Evolutionary conservation across 2,329 filamentous ascomycete species (phyloP).

Genomic region (Colletotrichum neosansevieriae): DNA sequence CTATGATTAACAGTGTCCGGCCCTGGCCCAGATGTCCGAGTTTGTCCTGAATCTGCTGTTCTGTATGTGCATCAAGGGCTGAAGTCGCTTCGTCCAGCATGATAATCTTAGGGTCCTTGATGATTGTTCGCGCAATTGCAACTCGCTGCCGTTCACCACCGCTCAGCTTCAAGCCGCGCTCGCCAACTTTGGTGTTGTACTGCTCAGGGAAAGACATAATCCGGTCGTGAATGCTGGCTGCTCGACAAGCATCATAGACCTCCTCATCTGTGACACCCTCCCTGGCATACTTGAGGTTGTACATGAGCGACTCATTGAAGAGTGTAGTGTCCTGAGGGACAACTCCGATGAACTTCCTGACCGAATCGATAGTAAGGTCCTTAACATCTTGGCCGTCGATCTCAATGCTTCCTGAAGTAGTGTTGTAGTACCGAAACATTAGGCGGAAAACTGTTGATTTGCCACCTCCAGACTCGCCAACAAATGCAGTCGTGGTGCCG

Average conservation of each 20-base stretch:
- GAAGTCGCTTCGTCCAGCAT: conserved; percentile 95
- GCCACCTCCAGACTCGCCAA: conserved; percentile 95
- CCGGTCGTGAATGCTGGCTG: conserved; percentile 92
- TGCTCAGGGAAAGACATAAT: conserved; percentile 89
- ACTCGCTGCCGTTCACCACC: conserved; percentile 95
- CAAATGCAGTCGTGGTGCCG: conserved; percentile 94
- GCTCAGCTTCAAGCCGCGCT: conserved; percentile 86
- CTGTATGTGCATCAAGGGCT: conserved; percentile 90
- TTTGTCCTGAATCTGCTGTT: conserved; percentile 91
- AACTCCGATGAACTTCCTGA: conserved; percentile 91
- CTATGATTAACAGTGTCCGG: conserved; percentile 94
- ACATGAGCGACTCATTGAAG: conserved; percentile 96
- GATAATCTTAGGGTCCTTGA: conserved; percentile 92
- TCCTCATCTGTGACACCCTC: conserved; percentile 84
- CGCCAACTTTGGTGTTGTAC: conserved; percentile 91
- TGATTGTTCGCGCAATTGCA: conserved; percentile 90
- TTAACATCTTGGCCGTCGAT: conserved; percentile 88
- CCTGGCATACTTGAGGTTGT: conserved; percentile 92
- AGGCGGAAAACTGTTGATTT: conserved; percentile 97
- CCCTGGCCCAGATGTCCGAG: conserved; percentile 84
- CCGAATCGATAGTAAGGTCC: conserved; percentile 91
- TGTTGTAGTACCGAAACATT: conserved; percentile 96
- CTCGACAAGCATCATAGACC: conserved; percentile 83
- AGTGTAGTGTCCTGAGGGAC: conserved; percentile 96
- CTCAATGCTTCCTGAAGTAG: conserved; percentile 81